Percentiles rank a stretch among this genome's conserved stretches.
Conservation (phyloP, 345 rosid genomes). For the Salix caprea region DNA sequence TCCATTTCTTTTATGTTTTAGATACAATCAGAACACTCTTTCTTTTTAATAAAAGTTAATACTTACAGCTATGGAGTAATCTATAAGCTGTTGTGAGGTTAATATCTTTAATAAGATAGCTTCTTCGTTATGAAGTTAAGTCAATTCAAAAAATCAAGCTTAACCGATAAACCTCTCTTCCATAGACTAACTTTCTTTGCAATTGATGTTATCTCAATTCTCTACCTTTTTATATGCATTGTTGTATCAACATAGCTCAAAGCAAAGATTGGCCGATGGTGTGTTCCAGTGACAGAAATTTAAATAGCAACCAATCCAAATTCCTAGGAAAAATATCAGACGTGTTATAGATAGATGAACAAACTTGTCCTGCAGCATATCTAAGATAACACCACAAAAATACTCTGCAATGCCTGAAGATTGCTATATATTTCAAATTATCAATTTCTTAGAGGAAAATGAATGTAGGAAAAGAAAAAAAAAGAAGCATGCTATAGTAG, state of each 20-base stretch:
- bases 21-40: neutral
- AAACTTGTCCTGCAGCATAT: neutral
- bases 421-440: neutral
- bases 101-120: neutral
- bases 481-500: neutral
- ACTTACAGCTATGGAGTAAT: neutral
- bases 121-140: neutral
- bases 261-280: neutral
- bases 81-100: no score
- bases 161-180: neutral
- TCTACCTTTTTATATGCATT: neutral
- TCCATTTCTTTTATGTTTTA: neutral
- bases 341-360: neutral
- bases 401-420: neutral
- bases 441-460: neutral
- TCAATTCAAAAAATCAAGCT: neutral
- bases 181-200: neutral
- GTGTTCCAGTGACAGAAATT: neutral
- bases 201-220: neutral
- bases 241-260: no score
- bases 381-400: neutral
- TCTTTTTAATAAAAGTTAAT: neutral
- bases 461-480: neutral
- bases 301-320: constrained; percentile 2
- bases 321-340: neutral